A percentile compares a stretch with the other conserved stretches of the same genome.
Conservation (phyloP, 2,329 filamentous ascomycete species). For the Fusarium caatingaense region DNA sequence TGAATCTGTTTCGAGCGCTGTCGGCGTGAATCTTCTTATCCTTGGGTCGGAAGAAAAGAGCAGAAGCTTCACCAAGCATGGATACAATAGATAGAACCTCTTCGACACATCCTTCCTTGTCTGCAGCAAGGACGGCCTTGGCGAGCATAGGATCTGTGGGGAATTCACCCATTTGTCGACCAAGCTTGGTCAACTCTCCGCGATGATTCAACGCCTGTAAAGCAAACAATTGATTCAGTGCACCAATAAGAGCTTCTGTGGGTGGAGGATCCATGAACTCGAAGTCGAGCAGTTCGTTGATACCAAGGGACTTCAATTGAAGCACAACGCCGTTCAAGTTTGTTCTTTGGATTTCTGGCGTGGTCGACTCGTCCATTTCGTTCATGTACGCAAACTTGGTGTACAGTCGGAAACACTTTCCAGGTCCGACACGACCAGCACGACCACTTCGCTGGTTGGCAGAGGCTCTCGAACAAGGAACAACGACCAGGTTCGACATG, state of each 20-base stretch:
- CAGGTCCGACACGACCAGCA: conserved; percentile 90
- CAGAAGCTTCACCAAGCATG: conserved; percentile 89
- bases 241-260: conserved; percentile 87
- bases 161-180: conserved; percentile 95
- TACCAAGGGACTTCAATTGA: conserved; percentile 87
- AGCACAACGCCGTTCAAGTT: conserved; percentile 88
- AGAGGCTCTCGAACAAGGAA: conserved; percentile 89
- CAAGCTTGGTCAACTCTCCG: conserved; percentile 89
- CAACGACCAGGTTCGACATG: conserved; percentile 91
- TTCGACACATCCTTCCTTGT: conserved; percentile 91
- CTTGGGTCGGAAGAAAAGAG: conserved; percentile 93
- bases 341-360: conserved; percentile 91
- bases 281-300: conserved; percentile 92
- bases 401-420: conserved; percentile 93
- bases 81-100: conserved; percentile 94
- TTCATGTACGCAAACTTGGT: conserved; percentile 95
- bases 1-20: conserved; percentile 88
- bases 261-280: conserved; percentile 97
- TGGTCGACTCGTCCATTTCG: conserved; percentile 91
- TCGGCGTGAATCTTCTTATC: conserved; percentile 98
- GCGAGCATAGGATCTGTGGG: conserved; percentile 92
- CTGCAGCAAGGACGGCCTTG: conserved; percentile 87
- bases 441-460: conserved; percentile 94
- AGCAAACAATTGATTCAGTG: conserved; percentile 90
- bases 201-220: conserved; percentile 89